These are phyloP conservation scores for Chlorella ohadii DNA, from an alignment of 139 green algal species.

Conservation along the genomic window DNA sequence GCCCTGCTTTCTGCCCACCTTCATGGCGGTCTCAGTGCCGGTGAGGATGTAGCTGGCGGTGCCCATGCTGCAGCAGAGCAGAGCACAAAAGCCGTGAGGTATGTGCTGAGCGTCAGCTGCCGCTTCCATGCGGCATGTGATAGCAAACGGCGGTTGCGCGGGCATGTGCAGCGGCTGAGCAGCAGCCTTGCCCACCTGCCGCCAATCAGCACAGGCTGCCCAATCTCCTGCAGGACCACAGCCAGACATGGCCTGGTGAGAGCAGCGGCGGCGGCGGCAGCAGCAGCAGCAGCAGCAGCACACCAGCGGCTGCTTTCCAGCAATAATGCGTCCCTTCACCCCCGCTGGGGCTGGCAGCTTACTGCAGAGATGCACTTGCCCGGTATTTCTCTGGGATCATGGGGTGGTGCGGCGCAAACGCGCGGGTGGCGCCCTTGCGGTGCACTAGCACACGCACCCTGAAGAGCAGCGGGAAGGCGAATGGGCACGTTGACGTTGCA, in stretches of 20 bases:
- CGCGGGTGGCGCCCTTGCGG: slow-evolving; percentile 76
- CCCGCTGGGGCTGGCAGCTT: too few species aligned
- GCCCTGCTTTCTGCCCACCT: neutral
- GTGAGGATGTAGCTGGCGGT: slow-evolving; percentile 81
- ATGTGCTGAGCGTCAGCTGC: too few species aligned
- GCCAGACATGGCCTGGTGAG: too few species aligned
- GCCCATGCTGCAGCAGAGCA: slow-evolving; percentile 84
- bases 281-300: neutral
- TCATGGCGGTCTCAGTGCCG: slow-evolving; percentile 57
- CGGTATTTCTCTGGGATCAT: slow-evolving; percentile 79
- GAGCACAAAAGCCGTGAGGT: too few species aligned
- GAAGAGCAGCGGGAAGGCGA: neutral
- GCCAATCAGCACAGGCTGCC: slow-evolving; percentile 41
- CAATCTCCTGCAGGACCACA: neutral
- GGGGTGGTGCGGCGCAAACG: slow-evolving; percentile 78
- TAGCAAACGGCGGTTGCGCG: too few species aligned
- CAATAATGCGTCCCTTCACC: too few species aligned
- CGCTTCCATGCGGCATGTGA: too few species aligned
- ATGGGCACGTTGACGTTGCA: neutral
- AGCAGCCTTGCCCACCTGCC: slow-evolving; percentile 29
- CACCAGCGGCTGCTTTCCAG: neutral
- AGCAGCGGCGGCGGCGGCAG: neutral
- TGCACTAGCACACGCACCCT: slow-evolving; percentile 71
- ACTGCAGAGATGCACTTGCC: slow-evolving; percentile 13
- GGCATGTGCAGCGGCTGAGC: too few species aligned